Evolutionary conservation across 2,329 filamentous ascomycete genomes (phyloP).

Genomic region (Clonostachys solani): DNA sequence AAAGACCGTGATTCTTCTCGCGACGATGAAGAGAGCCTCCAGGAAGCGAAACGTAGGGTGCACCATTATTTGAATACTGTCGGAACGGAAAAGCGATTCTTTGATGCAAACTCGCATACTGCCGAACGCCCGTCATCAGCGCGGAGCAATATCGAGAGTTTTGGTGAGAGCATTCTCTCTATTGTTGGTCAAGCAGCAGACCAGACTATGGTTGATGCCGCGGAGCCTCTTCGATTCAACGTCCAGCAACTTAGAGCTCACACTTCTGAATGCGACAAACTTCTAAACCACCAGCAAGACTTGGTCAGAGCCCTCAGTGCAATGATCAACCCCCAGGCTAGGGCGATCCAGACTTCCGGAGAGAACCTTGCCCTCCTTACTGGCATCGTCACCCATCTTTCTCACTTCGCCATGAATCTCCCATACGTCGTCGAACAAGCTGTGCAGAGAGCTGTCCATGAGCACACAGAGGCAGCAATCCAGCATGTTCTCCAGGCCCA

Average conservation of each 20-base stretch:
- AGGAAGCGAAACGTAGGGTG: constrained; percentile 14
- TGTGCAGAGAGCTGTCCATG: constrained; percentile 9
- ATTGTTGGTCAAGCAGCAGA: constrained; percentile 23
- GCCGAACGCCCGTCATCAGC: neutral
- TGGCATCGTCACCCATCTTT: constrained; percentile 13
- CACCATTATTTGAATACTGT: constrained; percentile 13
- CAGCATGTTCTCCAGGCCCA: constrained; percentile 11
- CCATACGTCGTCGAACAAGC: constrained; percentile 15
- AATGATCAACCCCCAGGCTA: constrained; percentile 9
- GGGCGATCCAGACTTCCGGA: constrained; percentile 4
- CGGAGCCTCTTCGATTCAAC: constrained; percentile 14
- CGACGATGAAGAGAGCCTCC: constrained; percentile 7
- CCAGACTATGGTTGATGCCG: constrained; percentile 21
- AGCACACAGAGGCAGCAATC: constrained; percentile 12
- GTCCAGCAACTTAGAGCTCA: no score
- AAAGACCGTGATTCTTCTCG: constrained; percentile 23
- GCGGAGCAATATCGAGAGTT: constrained; percentile 2
- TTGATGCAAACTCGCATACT: no score
- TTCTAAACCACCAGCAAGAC: neutral
- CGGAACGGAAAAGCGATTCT: no score
- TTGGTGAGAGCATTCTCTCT: constrained; percentile 16
- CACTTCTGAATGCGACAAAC: no score
- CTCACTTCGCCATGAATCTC: constrained; percentile 14
- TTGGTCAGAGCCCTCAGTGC: constrained; percentile 8
- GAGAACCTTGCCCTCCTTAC: constrained; percentile 13